phyloP scores from a whole-genome alignment of 352 stramenopile genomes.

The Pythium vanterpoolii region DNA sequence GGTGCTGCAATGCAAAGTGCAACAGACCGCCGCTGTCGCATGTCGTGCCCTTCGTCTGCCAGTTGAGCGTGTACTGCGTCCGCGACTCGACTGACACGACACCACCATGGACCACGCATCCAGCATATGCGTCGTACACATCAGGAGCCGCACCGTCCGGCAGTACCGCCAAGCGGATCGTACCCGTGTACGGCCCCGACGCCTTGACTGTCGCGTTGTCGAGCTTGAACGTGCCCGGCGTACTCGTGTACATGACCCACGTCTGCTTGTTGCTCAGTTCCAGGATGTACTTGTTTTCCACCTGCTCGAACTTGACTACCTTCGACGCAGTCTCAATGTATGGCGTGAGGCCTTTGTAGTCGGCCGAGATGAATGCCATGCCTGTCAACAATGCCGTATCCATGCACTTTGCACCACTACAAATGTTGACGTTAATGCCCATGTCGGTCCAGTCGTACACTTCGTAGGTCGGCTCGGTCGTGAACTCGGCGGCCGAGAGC shows the following conservation, averaged over 20 bases:
- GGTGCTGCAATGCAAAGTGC: conserved; percentile 68
- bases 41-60: conserved; percentile 41
- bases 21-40: conserved; percentile 45
- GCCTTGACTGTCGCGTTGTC: conserved; percentile 44
- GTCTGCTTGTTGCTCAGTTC: conserved; percentile 65
- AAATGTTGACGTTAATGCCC: conserved; percentile 57
- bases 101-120: conserved; percentile 54
- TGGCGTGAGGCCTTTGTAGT: conserved; percentile 53
- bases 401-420: conserved; percentile 46
- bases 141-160: conserved; percentile 31
- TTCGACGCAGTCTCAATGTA: conserved; percentile 45
- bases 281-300: conserved; percentile 51
- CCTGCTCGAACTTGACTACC: conserved; percentile 37
- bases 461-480: conserved; percentile 48
- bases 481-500: conserved; percentile 58
- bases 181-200: conserved; percentile 38
- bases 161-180: conserved; percentile 54
- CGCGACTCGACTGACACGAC: conserved; percentile 50
- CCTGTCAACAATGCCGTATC: conserved; percentile 54
- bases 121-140: conserved; percentile 53
- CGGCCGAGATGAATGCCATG: conserved; percentile 71
- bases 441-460: conserved; percentile 64
- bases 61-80: conserved; percentile 61
- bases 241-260: conserved; percentile 70
- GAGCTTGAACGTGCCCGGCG: conserved; percentile 37